Evolutionary conservation across 108 stramenopile species (phyloP), one percentile per base, ranked within the genome.

Genomic region (Seminavis robusta): DNA sequence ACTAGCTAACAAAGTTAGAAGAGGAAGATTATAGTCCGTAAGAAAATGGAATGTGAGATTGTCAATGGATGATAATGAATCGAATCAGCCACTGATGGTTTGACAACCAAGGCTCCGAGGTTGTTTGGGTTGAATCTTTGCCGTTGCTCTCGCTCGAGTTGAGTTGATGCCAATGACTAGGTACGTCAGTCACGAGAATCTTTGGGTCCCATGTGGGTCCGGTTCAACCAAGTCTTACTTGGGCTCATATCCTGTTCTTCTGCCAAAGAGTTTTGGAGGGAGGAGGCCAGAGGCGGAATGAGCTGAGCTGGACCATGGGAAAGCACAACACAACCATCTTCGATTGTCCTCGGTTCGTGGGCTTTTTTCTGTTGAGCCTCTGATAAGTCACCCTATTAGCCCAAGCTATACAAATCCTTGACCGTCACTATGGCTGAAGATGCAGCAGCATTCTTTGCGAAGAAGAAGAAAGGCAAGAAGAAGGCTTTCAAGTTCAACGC

Each of bases 401-500:
- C 10, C 34, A 36, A 13, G 16, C 8, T 16, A 25, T 43, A 15
- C 29, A 20, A 21, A 51, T 30, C 13, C 21, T 21, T 11, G 30
- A 51, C 1, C 23, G 20, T 6, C 43, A 84, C 56, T 63, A 92
- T 92, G 88, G 50, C 88, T 47, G 84, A 89, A 70, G 61, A 66
- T 40, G 68, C 85, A 50, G 86, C 81, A 33, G 86, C 84, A 47
- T 94, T 94, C 74, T 90, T 90, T 59, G 86, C 88, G 9, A 92
- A 86, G 65, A 87, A 88, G 61, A 87, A 83, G 44, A 77, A 74
- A 50, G 84, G 77, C 57, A 91, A 89, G 65, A 81, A 79, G 73
- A 80, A 80, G 64, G 81, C 79, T 52, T 88, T 88, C 67, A 66
- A 83, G 56, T 94, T 94, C 73, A 94, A 94, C 56, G 93, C 93